Base-by-base conservation (phyloP, 1,284 basidiomycete genomes). In the Retiboletus flavoniger region DNA sequence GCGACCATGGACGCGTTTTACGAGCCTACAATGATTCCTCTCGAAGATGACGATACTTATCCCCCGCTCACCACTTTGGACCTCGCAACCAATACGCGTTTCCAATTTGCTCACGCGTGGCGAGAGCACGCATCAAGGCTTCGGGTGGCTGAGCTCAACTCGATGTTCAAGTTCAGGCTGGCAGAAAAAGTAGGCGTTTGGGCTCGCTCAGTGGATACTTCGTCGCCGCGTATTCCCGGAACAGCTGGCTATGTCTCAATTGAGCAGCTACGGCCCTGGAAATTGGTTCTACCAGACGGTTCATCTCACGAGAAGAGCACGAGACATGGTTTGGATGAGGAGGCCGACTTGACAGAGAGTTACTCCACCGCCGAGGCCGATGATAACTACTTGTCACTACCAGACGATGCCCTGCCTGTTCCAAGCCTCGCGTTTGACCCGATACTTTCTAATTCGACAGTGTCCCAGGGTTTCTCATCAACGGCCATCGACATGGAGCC, bases 51-150 rank as follows among this genome's bases (percentile, higher is more conserved):
- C 0, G 61, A 69, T 19, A 24, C 24, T 6, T 62, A 60, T 43
- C 59, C 65, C 17, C 55, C 51, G 4, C 55, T 69, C 31, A 56
- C 55, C n/a, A 2, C 51, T 16, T 29, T 49, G 29, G 58, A 57
- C 40, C 54, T 68, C 14, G 45, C 31, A 1, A 46, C 34, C 29
- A 68, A 70, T 40, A 44, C 61, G 7, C 68, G 66, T 35, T 68
- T 70, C 36, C 52, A 57, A 7, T 67, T 67, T 44, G 52, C 56
- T 48, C 53, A 56, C 10, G 47, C 47, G 24, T 70, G 63, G 66
- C 52, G 65, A 41, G 54, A 31, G n/a, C 50, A 52, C 24, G 61
- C 55, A 3, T 51, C 54, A 17, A 59, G 14, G 42, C 56, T 68
- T 17, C 54, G 26, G 24, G 49, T 50, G 29, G 47, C 46, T 24